phyloP scores from a whole-genome alignment of 2,329 filamentous ascomycete species.

The Trichoderma sp. region DNA sequence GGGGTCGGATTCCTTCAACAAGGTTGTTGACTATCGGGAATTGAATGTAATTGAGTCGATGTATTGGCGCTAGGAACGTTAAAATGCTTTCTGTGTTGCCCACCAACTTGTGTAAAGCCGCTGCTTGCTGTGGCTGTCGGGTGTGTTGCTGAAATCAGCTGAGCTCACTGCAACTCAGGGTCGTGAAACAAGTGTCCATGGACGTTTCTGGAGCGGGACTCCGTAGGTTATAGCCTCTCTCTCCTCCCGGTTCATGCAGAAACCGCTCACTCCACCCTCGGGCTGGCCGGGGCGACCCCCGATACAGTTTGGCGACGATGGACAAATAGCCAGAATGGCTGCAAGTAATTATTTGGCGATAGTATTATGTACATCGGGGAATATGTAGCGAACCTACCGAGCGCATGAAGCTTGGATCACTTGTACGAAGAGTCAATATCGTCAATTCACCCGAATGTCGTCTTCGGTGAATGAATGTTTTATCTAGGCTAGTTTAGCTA shows the following conservation, averaged over 20 bases:
- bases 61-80: neutral
- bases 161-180: neutral
- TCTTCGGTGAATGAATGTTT: neutral
- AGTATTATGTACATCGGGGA: neutral
- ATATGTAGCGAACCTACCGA: neutral
- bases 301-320: neutral
- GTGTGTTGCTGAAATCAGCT: neutral
- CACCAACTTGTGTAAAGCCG: neutral
- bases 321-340: neutral
- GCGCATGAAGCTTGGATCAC: neutral
- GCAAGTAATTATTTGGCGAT: neutral
- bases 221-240: neutral
- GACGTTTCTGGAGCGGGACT: neutral
- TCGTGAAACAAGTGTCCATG: neutral
- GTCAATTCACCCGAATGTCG: neutral
- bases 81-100: neutral
- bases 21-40: neutral
- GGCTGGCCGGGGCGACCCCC: neutral
- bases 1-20: neutral
- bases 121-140: neutral
- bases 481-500: neutral
- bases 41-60: neutral
- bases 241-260: neutral
- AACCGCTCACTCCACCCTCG: neutral
- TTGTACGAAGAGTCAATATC: neutral